Evolutionary conservation across 2,329 filamentous ascomycete species (phyloP).

Genomic region (Exophiala sideris): DNA sequence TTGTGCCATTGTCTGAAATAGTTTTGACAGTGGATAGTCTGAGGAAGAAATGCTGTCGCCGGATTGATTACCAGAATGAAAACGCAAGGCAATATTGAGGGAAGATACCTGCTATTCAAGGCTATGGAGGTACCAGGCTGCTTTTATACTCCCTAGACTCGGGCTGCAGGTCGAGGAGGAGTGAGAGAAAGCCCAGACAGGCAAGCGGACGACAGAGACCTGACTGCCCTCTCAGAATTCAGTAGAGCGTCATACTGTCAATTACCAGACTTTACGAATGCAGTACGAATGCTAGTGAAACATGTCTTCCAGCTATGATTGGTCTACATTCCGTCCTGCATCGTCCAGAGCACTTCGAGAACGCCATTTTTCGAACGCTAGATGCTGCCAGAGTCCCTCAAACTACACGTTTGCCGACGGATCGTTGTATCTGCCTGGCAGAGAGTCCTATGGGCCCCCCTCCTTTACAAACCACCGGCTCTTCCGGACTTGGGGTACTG

Average conservation of each 20-base stretch:
- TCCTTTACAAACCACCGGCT: not conserved
- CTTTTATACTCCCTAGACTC: too few species aligned
- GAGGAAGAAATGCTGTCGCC: too few species aligned
- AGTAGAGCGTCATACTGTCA: not conserved
- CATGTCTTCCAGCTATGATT: not conserved
- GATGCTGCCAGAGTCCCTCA: not conserved
- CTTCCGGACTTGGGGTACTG: too few species aligned
- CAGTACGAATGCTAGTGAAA: not conserved
- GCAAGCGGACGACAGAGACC: not conserved
- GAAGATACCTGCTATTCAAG: too few species aligned
- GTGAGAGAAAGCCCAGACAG: not conserved
- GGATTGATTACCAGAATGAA: too few species aligned
- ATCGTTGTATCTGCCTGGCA: not conserved
- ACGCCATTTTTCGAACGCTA: slow-evolving; percentile 15
- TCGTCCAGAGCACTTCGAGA: slow-evolving; percentile 1
- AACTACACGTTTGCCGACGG: not conserved
- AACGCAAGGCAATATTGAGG: too few species aligned
- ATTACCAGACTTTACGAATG: not conserved
- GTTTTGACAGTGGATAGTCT: not conserved
- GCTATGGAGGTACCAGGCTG: too few species aligned
- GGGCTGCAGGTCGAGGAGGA: too few species aligned
- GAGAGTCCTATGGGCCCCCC: not conserved
- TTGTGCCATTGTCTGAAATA: slow-evolving; percentile 9
- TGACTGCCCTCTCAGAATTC: not conserved
- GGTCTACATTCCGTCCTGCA: not conserved